Conservation (phyloP, 2,329 filamentous ascomycete species). For the Ophiostoma ulmi region DNA sequence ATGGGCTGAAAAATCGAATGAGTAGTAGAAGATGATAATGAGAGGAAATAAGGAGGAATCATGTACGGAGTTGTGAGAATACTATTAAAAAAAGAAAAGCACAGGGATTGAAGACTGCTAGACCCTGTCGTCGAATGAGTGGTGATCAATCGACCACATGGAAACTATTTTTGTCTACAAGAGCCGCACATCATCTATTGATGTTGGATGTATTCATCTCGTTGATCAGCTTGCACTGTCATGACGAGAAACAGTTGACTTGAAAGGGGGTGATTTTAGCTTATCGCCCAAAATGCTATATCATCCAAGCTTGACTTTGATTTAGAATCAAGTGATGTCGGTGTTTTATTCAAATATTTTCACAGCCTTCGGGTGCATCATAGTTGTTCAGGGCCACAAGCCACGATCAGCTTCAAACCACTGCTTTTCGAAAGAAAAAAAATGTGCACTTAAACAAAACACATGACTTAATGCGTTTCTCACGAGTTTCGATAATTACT, state of each 20-base stretch:
- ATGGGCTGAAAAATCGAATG: background rate
- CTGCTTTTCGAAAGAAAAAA: too few relatives aligned
- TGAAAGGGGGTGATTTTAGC: too few relatives aligned
- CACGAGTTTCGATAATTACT: background rate
- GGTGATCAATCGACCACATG: background rate
- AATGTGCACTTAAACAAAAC: background rate
- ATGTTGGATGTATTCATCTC: background rate
- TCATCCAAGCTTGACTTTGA: too few relatives aligned
- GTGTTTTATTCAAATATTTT: too few relatives aligned
- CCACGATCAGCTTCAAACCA: too few relatives aligned
- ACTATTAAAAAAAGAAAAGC: background rate
- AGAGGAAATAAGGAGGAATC: too few relatives aligned
- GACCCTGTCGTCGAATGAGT: background rate
- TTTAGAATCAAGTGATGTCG: too few relatives aligned
- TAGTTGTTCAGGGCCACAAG: too few relatives aligned
- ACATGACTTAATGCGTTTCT: background rate
- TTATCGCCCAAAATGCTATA: too few relatives aligned
- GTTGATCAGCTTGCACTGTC: background rate
- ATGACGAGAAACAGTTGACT: background rate
- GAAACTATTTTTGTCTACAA: background rate
- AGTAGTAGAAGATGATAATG: background rate
- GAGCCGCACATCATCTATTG: background rate
- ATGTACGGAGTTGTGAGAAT: too few relatives aligned
- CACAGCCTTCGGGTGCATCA: too few relatives aligned
- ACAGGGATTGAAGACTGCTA: background rate